phyloP scores from a whole-genome alignment of 2,329 filamentous ascomycete genomes.

The Trichothecium roseum region DNA sequence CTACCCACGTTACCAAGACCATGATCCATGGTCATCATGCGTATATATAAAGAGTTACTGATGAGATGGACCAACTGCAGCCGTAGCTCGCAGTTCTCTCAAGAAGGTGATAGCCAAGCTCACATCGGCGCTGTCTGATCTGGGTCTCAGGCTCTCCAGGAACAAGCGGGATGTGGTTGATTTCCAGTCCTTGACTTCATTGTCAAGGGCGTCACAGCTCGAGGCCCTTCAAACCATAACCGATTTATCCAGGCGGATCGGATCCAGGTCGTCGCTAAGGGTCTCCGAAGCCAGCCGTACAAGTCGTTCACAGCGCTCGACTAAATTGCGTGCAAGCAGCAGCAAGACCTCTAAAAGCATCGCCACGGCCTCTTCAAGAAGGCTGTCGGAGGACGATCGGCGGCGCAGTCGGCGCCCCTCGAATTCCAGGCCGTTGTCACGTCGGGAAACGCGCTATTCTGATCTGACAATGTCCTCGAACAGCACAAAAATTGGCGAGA shows the following conservation, averaged over 20 bases:
- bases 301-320: background rate
- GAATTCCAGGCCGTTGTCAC: too few relatives aligned
- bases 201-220: conserved; percentile 36
- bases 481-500: conserved; percentile 35
- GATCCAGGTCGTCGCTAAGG: conserved; percentile 4
- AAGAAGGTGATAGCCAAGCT: conserved; percentile 31
- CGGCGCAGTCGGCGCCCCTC: background rate
- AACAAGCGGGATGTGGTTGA: conserved; percentile 25
- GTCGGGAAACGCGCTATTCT: conserved; percentile 11
- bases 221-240: conserved; percentile 39
- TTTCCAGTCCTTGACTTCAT: conserved; percentile 33
- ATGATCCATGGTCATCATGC: too few relatives aligned
- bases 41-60: too few relatives aligned
- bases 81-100: conserved; percentile 25
- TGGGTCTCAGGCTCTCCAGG: conserved; percentile 13
- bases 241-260: conserved; percentile 26
- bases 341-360: conserved; percentile 7
- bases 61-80: conserved; percentile 18
- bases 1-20: background rate
- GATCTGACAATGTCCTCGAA: conserved; percentile 27
- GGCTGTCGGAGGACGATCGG: background rate
- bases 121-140: conserved; percentile 11
- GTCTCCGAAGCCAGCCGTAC: background rate
- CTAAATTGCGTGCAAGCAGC: conserved; percentile 2
- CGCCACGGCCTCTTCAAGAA: conserved; percentile 2